Percentiles rank a stretch among this genome's conserved stretches.
phyloP scores from a whole-genome alignment of 2,329 filamentous ascomycete genomes.

The Trichoderma sp. region DNA sequence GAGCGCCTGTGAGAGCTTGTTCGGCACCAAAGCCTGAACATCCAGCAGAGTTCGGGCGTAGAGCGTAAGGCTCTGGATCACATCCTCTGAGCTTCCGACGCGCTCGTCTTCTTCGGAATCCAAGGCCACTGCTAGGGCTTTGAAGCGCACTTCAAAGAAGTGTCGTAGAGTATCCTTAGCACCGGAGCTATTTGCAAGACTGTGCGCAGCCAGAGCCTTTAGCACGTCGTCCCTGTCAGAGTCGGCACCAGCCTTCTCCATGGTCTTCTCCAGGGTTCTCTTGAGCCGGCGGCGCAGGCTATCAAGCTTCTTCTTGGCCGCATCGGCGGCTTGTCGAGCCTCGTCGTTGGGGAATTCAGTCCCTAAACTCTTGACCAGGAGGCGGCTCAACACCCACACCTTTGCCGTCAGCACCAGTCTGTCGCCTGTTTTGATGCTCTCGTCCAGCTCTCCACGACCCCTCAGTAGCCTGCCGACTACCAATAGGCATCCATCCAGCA shows the following conservation, averaged over 20 bases:
- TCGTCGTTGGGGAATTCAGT: conserved; percentile 42
- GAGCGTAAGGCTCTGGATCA: conserved; percentile 66
- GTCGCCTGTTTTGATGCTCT: conserved; percentile 42
- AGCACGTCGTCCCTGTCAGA: conserved; percentile 55
- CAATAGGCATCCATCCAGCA: conserved; percentile 53
- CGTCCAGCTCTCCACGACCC: conserved; percentile 34
- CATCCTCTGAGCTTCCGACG: conserved; percentile 43
- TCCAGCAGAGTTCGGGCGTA: conserved; percentile 76
- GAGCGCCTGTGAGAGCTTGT: conserved; percentile 68
- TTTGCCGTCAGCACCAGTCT: conserved; percentile 62
- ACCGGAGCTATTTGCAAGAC: conserved; percentile 75
- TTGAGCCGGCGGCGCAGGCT: conserved; percentile 62
- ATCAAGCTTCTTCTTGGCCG: conserved; percentile 62
- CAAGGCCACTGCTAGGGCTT: conserved; percentile 64
- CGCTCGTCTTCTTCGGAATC: conserved; percentile 47
- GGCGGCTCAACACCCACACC: conserved; percentile 69
- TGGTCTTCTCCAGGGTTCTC: conserved; percentile 65
- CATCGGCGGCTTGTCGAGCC: conserved; percentile 49
- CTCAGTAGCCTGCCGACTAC: conserved; percentile 50
- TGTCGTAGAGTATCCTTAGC: conserved; percentile 75
- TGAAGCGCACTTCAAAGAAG: conserved; percentile 71
- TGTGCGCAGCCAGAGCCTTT: conserved; percentile 77
- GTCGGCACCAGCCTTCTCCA: conserved; percentile 60
- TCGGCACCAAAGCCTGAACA: conserved; percentile 73
- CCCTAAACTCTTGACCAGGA: conserved; percentile 71